These are phyloP conservation scores for Eucalyptus cloeziana DNA, from an alignment of 345 rosid species.

Conservation along the genomic window DNA sequence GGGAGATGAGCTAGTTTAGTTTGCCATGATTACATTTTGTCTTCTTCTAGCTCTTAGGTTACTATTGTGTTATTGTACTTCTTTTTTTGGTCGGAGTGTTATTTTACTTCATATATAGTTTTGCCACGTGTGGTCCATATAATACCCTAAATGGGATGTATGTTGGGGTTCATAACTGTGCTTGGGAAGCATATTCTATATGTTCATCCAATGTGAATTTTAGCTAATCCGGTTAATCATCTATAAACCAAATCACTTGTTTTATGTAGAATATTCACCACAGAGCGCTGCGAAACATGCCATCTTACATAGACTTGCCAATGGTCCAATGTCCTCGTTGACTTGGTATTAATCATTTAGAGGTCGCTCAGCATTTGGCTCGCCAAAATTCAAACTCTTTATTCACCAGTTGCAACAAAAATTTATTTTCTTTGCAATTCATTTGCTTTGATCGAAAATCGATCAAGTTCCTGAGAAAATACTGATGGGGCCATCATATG, in stretches of 20 bases:
- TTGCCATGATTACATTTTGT: background rate
- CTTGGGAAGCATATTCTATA: background rate
- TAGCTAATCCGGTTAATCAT: background rate
- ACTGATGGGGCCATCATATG: background rate
- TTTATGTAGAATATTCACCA: background rate
- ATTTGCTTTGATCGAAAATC: background rate
- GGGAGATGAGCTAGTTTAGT: background rate
- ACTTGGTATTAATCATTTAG: background rate
- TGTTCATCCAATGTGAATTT: background rate
- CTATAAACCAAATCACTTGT: background rate
- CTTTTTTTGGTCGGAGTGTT: too few relatives aligned
- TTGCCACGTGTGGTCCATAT: fast-evolving
- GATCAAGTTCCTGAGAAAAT: background rate
- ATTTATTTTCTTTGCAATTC: background rate
- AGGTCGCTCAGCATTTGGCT: background rate
- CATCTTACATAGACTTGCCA: background rate
- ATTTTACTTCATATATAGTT: too few relatives aligned
- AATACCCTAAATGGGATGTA: too few relatives aligned
- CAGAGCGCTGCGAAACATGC: background rate
- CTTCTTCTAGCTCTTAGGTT: background rate
- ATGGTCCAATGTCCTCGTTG: background rate
- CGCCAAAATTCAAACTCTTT: background rate
- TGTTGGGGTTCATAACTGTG: too few relatives aligned
- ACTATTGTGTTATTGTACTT: background rate
- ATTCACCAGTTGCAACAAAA: background rate